Conservation (phyloP, 176 grass and related monocot species). For the Alopecurus myosuroides region DNA sequence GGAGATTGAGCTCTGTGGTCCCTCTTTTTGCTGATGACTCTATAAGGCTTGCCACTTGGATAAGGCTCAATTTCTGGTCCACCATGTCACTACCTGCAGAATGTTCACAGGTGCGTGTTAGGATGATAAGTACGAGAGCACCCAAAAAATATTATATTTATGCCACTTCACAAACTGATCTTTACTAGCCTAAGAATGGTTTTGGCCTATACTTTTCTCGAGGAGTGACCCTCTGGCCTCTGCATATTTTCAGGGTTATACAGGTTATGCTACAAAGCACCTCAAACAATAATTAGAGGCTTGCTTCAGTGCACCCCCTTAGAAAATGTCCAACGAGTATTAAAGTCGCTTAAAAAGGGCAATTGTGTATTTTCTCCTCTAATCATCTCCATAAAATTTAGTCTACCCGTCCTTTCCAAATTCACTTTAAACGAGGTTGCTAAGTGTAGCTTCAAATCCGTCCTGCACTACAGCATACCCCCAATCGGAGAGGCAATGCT, state of each 20-base stretch:
- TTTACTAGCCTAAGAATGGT: conserved; percentile 13
- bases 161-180: not conserved
- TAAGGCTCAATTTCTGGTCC: conserved; percentile 73
- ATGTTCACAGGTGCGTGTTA: conserved; percentile 18
- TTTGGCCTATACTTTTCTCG: not conserved
- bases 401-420: not conserved
- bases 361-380: not conserved
- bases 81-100: conserved; percentile 36
- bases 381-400: not conserved
- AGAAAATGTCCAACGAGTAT: not conserved
- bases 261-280: not conserved
- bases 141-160: not conserved
- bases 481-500: not conserved
- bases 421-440: not conserved
- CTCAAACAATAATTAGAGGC: not conserved
- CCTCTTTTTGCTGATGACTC: conserved; percentile 84
- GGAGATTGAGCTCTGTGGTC: conserved; percentile 61
- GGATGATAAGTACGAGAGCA: not conserved
- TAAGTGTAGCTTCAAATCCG: not conserved
- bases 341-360: not conserved
- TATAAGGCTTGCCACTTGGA: conserved; percentile 93
- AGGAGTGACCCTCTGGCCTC: not conserved
- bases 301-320: not conserved
- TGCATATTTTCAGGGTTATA: not conserved
- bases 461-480: not conserved